phyloP scores from a whole-genome alignment of 1,284 basidiomycete genomes.

The Phellopilus nigrolimitatus region DNA sequence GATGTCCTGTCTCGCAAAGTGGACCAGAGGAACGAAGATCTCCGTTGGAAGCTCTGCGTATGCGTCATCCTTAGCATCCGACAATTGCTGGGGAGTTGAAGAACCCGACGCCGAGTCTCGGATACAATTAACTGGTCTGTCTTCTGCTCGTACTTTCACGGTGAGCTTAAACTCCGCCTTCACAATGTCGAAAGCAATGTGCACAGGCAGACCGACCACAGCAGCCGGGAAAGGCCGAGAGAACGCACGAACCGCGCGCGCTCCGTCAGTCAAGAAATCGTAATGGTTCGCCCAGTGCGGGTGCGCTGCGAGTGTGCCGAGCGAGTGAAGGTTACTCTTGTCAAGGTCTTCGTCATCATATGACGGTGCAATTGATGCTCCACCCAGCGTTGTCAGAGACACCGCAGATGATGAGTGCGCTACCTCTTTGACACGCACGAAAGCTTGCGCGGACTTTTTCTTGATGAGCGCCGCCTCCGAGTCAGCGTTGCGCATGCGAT shows the following conservation, averaged over 20 bases:
- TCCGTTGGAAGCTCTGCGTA: slow-evolving; percentile 61
- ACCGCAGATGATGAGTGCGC: slow-evolving; percentile 11
- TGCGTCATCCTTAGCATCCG: slow-evolving; percentile 19
- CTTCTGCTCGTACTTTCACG: slow-evolving; percentile 55
- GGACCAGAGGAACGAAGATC: slow-evolving; percentile 85
- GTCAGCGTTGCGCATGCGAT: slow-evolving; percentile 9
- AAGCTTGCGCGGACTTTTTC: slow-evolving; percentile 13
- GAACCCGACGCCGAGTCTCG: neutral
- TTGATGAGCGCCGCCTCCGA: slow-evolving; percentile 14
- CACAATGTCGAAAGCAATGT: slow-evolving; percentile 74
- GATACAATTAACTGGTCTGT: slow-evolving; percentile 31
- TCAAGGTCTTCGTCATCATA: slow-evolving; percentile 10
- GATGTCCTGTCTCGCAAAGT: slow-evolving; percentile 61
- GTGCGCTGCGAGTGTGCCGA: neutral
- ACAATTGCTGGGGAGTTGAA: slow-evolving; percentile 17
- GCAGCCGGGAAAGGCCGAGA: slow-evolving; percentile 76
- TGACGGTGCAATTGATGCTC: slow-evolving; percentile 14
- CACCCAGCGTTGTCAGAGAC: slow-evolving; percentile 16
- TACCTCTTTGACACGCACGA: slow-evolving; percentile 10
- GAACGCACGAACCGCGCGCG: slow-evolving; percentile 79
- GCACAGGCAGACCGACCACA: slow-evolving; percentile 60
- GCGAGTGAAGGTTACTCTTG: neutral
- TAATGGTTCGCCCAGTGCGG: slow-evolving; percentile 42
- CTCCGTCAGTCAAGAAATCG: slow-evolving; percentile 75
- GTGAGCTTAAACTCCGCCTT: slow-evolving; percentile 66